Evolutionary conservation across 2,329 filamentous ascomycete species (phyloP).

Genomic region (Trichoderma sp.): DNA sequence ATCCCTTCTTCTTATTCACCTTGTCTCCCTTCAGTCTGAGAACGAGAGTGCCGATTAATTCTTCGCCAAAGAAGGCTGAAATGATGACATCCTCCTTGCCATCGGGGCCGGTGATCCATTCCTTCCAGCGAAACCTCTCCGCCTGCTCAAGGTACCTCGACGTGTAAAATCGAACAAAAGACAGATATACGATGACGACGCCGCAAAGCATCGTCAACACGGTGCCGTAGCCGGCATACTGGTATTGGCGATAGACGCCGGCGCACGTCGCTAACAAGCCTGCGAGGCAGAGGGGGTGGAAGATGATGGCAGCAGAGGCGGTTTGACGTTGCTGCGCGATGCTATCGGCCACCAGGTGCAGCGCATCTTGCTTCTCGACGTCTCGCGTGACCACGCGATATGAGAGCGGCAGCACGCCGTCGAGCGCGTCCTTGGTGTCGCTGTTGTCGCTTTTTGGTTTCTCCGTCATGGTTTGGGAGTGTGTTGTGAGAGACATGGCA

Average conservation of each 20-base stretch:
- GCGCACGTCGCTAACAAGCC: constrained; percentile 45
- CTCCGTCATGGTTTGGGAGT: constrained; percentile 22
- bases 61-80: constrained; percentile 64
- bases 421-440: constrained; percentile 12
- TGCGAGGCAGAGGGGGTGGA: constrained; percentile 57
- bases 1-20: neutral
- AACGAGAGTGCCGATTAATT: constrained; percentile 71
- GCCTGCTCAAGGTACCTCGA: constrained; percentile 64
- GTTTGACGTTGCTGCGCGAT: constrained; percentile 79
- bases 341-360: constrained; percentile 76
- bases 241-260: constrained; percentile 45
- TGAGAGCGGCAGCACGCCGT: constrained; percentile 59
- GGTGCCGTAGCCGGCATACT: constrained; percentile 44
- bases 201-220: constrained; percentile 59
- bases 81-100: constrained; percentile 57
- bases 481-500: constrained; percentile 27
- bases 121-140: constrained; percentile 63
- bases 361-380: constrained; percentile 64
- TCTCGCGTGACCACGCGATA: constrained; percentile 56
- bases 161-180: constrained; percentile 61
- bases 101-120: constrained; percentile 47
- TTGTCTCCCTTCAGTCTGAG: constrained; percentile 55
- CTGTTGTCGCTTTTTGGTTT: constrained; percentile 3
- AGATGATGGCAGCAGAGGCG: constrained; percentile 64
- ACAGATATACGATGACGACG: constrained; percentile 62